Evolutionary conservation across 2,329 filamentous ascomycete species (phyloP).

Genomic region (Sordariomycetes sp.): DNA sequence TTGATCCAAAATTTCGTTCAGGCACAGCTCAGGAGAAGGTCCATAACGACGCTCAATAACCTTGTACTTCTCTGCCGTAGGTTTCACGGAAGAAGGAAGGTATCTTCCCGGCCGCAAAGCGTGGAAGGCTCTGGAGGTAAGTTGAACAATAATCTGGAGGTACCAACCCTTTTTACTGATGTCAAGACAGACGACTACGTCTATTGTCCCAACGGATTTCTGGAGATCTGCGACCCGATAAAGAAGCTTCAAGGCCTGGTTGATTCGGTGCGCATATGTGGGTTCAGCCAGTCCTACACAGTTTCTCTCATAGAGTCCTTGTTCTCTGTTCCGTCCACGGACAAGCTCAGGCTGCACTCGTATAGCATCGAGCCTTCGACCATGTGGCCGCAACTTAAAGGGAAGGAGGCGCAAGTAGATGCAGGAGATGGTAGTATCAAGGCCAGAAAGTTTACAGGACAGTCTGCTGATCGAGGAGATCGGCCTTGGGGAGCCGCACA

Average conservation of each 20-base stretch:
- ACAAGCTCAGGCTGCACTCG: conserved; percentile 6
- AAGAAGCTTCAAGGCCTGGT: conserved; percentile 15
- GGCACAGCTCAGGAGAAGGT: conserved; percentile 11
- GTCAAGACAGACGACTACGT: conserved; percentile 4
- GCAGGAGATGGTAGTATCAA: conserved; percentile 9
- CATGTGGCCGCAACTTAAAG: conserved; percentile 15
- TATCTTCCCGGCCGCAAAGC: background rate
- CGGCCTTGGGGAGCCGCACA: background rate
- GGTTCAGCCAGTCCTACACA: conserved; percentile 19
- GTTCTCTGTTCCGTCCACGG: conserved; percentile 9
- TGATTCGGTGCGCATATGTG: conserved; percentile 19
- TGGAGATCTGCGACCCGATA: conserved; percentile 18
- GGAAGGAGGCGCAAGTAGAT: conserved; percentile 16
- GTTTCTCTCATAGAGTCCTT: conserved; percentile 13
- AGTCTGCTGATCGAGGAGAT: background rate
- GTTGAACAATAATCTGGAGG: background rate
- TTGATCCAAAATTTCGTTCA: conserved; percentile 16
- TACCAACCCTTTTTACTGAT: background rate
- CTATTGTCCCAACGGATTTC: conserved; percentile 17
- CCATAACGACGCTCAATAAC: conserved; percentile 11
- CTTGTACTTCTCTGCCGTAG: conserved; percentile 20
- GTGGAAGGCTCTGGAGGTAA: background rate
- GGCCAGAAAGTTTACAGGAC: background rate
- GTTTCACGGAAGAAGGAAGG: conserved; percentile 15
- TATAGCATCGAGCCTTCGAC: conserved; percentile 18